Base-by-base conservation (phyloP, 2,329 filamentous ascomycete species). In the Fonsecaea monophora region DNA sequence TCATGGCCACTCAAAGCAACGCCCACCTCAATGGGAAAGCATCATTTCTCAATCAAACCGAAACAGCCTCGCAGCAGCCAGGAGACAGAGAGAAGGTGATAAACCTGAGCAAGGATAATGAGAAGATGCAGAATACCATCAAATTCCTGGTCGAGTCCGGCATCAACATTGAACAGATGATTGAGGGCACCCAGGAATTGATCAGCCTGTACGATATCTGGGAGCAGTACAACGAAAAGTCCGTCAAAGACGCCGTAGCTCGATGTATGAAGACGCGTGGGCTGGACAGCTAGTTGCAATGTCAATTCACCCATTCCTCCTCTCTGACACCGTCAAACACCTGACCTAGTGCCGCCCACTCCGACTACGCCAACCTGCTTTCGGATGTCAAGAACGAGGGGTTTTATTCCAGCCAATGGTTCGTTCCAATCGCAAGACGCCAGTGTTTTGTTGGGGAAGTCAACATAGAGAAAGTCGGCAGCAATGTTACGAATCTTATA, bases 171-270 rank as follows among this genome's bases (percentile, higher is more conserved):
- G 88, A 92, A 71, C 90, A 89, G 37, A 89, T 96, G 77, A 90
- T 96, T 59, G 92, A 97, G 78, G 92, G 91, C 74, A 94, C 92
- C 0, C 94, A 97, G 79, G 94, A 97, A 80, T 86, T 97, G 69
- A 92, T 97, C 61, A 94, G 92, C 3, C 86, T 97, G 70, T 97
- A 97, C 76, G 92, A 96, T 75, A 79, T 87, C 0, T 90, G 88
- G 87, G 88, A 90, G 71, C 82, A 82, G 66, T 90, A 88, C 74
- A 86, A 81, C 62, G 88, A 90, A 74, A 87, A 89, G 76, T 80
- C 81, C 13, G 88, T 87, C 74, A 89, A 87, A 76, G 88, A 90
- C 69, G 80, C 85, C 69, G 84, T 90, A 73, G 82, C 82, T 8
- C 83, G 86, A 70, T 88, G 89, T 77, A 82, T 90, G 62, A 89